These are phyloP conservation scores for Triangularia verruculosa DNA, from an alignment of 2,329 filamentous ascomycete species.

Conservation along the genomic window DNA sequence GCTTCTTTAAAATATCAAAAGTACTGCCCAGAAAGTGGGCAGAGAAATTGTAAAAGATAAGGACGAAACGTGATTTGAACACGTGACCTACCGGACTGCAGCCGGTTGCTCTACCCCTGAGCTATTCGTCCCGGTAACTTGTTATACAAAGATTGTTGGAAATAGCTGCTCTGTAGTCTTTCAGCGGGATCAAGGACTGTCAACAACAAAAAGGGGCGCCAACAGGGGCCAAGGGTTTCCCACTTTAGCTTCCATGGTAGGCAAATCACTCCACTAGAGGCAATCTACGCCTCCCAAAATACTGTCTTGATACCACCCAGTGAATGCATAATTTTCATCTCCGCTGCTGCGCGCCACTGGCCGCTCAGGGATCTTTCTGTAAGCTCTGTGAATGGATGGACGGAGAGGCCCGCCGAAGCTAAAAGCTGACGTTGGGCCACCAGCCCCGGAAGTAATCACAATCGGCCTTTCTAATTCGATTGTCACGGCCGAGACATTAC, in stretches of 20 bases:
- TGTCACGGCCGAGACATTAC: not conserved
- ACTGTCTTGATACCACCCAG: too few relatives aligned
- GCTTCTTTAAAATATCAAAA: too few relatives aligned
- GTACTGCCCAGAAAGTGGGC: not conserved
- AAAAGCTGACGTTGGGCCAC: not conserved
- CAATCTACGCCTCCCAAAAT: too few relatives aligned
- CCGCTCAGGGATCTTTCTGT: not conserved
- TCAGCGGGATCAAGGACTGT: not conserved
- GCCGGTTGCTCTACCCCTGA: constrained; percentile 13
- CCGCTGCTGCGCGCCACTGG: not conserved
- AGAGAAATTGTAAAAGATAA: not conserved
- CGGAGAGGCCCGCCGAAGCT: not conserved
- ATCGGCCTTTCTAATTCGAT: not conserved
- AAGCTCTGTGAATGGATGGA: not conserved
- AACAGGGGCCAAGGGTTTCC: not conserved
- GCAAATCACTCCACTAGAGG: too few relatives aligned
- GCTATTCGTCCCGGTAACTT: constrained; percentile 6
- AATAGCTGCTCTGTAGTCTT: not conserved
- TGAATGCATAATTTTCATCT: too few relatives aligned
- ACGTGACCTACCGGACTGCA: constrained; percentile 13
- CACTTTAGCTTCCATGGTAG: not conserved
- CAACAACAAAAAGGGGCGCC: not conserved
- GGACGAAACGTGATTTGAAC: constrained; percentile 14
- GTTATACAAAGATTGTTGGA: rapidly evolving
- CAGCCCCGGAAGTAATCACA: not conserved